phyloP scores from a whole-genome alignment of 345 rosid genomes.

The Eucalyptus virginea region DNA sequence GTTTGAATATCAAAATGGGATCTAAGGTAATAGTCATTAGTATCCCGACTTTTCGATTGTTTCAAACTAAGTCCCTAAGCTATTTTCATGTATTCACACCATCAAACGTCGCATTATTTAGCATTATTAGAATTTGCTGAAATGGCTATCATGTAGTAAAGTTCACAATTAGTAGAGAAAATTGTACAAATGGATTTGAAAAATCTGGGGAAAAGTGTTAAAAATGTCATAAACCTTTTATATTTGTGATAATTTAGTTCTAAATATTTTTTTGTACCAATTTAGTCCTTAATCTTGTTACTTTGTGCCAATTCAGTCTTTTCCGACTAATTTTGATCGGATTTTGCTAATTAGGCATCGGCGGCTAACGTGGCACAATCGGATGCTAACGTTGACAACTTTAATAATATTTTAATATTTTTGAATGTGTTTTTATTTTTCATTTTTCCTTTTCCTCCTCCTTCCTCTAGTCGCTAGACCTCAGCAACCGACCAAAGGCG shows the following conservation, averaged over 20 bases:
- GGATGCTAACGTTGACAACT: rapidly evolving
- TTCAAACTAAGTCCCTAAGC: neutral
- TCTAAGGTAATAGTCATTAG: neutral
- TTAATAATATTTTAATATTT: too few species aligned
- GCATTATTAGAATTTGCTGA: neutral
- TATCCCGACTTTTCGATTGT: rapidly evolving
- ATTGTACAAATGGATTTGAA: neutral
- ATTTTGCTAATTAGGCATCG: rapidly evolving
- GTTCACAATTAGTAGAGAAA: neutral
- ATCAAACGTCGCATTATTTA: neutral
- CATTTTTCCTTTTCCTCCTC: too few species aligned
- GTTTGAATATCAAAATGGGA: neutral
- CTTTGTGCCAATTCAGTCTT: rapidly evolving
- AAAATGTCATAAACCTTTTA: rapidly evolving
- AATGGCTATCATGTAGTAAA: neutral
- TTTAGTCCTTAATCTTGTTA: rapidly evolving
- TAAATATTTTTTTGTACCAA: rapidly evolving
- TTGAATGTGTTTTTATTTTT: too few species aligned
- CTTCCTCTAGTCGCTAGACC: rapidly evolving
- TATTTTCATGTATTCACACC: neutral
- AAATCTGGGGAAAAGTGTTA: too few species aligned
- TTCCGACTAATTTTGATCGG: rapidly evolving
- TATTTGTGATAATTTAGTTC: rapidly evolving
- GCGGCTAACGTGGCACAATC: rapidly evolving
- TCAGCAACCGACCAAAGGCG: rapidly evolving